Base-by-base conservation (phyloP, 1,139 yeast species). In the Pichia terricola region DNA sequence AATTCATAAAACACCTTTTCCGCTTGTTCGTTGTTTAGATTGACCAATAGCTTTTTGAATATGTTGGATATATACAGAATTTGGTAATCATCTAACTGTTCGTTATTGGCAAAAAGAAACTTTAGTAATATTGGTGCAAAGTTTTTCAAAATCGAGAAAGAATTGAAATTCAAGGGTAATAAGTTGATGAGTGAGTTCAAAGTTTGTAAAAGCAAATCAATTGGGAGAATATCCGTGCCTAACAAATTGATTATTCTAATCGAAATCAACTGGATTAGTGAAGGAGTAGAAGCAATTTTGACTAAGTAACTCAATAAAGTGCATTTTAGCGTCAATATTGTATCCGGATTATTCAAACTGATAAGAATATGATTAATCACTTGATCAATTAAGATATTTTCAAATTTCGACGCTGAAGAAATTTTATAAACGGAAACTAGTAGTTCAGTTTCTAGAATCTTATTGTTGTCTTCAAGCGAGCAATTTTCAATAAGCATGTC, bases 161-260 rank as follows among this genome's bases (percentile, higher is more conserved):
- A 52, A 11, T 53, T 48, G 25, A 47, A 51, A 3, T 41, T 26
- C 1, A 50, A 39, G 4, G 42, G 39, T 27, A 53, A 28, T 25
- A 59, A 62, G 11, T 47, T 50, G 34, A 67, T 50, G 31, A 64
- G 55, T 4, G 56, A 53, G 4, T 60, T 53, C 40, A 67, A 33
- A 2, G 57, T 48, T 8, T 47, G 48, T 7, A 60, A 39, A 4
- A 61, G 35, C 5, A 49, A 43, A 37, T 60, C 51, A 26, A 28
- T 28, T 28, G 47, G 47, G 25, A 44, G 28, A 11, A 28, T 36
- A 7, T 31, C 37, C 10, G 43, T 34, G 8, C 10, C 7, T 27
- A 47, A 38, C 26, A 47, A 32, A 52, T 70, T 74, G 45, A 73
- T 60, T 31, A 77, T 58, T 51, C 83, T 65, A 16, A 78, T 68